Evolutionary conservation across 108 stramenopile species (phyloP).

Genomic region (Schizochytrium sp.): DNA sequence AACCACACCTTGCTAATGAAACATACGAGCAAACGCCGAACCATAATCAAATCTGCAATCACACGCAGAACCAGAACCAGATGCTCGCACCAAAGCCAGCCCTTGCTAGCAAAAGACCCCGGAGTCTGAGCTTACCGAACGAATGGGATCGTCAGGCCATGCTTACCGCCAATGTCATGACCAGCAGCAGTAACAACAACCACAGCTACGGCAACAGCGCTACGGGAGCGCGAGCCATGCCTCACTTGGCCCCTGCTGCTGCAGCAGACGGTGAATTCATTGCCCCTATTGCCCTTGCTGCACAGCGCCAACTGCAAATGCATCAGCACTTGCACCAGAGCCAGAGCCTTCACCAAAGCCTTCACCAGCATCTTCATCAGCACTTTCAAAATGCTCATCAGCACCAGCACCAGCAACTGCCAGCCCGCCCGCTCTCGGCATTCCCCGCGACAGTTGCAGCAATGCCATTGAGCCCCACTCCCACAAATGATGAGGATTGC

Average conservation of each 20-base stretch:
- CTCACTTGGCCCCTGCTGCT: background rate
- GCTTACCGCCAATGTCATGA: background rate
- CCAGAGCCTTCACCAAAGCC: background rate
- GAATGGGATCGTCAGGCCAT: background rate
- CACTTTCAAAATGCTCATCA: background rate
- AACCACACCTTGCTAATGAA: background rate
- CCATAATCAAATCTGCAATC: background rate
- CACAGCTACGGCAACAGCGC: background rate
- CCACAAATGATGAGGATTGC: no score
- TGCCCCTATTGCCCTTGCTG: background rate
- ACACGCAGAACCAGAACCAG: background rate
- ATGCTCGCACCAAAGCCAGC: background rate
- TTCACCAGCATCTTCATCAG: background rate
- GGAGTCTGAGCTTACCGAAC: conserved; percentile 18
- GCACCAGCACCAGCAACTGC: no score
- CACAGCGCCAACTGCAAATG: background rate
- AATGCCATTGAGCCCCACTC: no score
- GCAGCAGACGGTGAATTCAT: background rate
- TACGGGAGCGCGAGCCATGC: background rate
- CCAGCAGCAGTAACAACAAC: background rate
- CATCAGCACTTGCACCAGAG: background rate
- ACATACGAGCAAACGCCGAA: background rate
- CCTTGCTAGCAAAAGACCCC: background rate
- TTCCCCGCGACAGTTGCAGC: no score
- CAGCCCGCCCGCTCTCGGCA: no score